These are phyloP conservation scores for Erysimum cheiranthoides DNA, from an alignment of 345 rosid species.

Conservation along the genomic window DNA sequence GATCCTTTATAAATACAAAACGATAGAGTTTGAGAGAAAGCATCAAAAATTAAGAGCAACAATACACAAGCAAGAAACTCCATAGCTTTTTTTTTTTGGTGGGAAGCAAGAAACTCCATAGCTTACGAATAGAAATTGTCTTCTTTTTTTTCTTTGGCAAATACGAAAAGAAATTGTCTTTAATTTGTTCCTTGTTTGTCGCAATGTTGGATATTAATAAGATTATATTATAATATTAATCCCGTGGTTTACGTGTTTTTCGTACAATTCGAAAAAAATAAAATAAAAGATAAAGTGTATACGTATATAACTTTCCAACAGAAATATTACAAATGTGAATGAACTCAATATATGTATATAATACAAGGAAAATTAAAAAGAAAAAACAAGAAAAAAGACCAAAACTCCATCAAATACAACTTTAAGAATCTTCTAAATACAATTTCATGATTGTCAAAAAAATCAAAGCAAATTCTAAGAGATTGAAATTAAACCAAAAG, in stretches of 20 bases:
- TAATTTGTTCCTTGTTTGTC: not conserved
- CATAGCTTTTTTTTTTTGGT: no score
- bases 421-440: conserved; percentile 22
- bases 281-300: not conserved
- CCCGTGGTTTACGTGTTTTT: not conserved
- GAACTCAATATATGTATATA: conserved; percentile 15
- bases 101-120: no score
- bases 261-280: not conserved
- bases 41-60: not conserved
- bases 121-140: not conserved
- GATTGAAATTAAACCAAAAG: not conserved
- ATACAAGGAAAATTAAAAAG: not conserved
- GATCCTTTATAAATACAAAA: no score
- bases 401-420: conserved; percentile 6
- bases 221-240: not conserved
- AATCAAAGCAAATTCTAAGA: not conserved
- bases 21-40: no score
- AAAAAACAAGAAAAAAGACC: no score
- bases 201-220: not conserved
- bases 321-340: conserved; percentile 35
- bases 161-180: no score
- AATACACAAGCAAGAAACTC: not conserved
- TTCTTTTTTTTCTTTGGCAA: not conserved
- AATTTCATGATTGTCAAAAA: not conserved
- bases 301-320: conserved; percentile 1